Evolutionary conservation across 331 rosid genomes (phyloP), one percentile per base, ranked within the genome.

Genomic region (Stylosanthes scabra): DNA sequence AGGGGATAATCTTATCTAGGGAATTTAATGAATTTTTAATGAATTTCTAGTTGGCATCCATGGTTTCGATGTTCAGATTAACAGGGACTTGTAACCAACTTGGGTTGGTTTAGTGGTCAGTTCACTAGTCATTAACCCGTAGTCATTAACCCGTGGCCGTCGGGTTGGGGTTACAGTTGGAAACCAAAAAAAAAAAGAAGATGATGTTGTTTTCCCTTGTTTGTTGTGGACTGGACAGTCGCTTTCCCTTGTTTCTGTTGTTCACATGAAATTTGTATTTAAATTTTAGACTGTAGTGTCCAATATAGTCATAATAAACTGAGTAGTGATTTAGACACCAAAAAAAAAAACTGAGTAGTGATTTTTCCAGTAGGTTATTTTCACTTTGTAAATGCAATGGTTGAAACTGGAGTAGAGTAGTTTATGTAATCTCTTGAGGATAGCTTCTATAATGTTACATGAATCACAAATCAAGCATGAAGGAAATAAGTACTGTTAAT

Each of bases 291-390:
- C 51, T 13, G 15, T n/a, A 59, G 47, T 29, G 16, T 72, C 66
- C 41, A 27, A 80, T 51, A 13, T 6, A 3, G 5, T 75, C 66
- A 68, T 29, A 31, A 7, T 68, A 56, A 39, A 66, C 62, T 62
- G 20, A n/a, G n/a, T n/a, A n/a, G n/a, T n/a, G n/a, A n/a, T n/a
- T n/a, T n/a, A n/a, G n/a, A n/a, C n/a, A n/a, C n/a, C n/a, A n/a
- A n/a, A n/a, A n/a, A n/a, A n/a, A n/a, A n/a, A n/a, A n/a, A n/a
- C n/a, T n/a, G n/a, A 31, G 37, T 15, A 52, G 71, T 67, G 51
- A 13, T 60, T 66, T 73, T 64, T 79, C 55, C 20, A 13, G 42
- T 42, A 13, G 40, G 68, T 50, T 74, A 42, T 47, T 47, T 73
- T 59, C 44, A 63, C 51, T 74, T 73, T 50, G 67, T 13, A 29